phyloP scores from a whole-genome alignment of 1,139 yeast species.

The Scheffersomyces titani region DNA sequence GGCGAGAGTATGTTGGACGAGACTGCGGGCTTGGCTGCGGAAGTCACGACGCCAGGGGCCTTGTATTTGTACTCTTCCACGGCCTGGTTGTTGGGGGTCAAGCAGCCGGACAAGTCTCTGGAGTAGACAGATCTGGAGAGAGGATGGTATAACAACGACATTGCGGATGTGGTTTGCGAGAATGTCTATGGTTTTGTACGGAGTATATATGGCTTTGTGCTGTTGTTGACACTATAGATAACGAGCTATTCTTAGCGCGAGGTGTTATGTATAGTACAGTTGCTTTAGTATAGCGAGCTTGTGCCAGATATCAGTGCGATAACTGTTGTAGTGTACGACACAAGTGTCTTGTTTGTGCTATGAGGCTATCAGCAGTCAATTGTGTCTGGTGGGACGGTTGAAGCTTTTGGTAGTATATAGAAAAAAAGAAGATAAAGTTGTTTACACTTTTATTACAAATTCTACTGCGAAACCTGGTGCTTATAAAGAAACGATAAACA shows the following conservation, averaged over 20 bases:
- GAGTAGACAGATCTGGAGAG: constrained; percentile 28
- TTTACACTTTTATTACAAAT: neutral
- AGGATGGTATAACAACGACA: constrained; percentile 40
- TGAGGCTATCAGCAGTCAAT: neutral
- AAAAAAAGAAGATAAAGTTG: neutral
- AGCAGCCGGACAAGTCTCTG: constrained; percentile 37
- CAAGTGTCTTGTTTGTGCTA: neutral
- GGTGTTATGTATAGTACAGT: neutral
- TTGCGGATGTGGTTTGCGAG: constrained; percentile 7
- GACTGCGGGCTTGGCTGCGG: neutral
- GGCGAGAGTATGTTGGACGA: constrained; percentile 53
- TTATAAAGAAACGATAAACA: neutral
- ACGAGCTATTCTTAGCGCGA: neutral
- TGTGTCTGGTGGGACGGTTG: constrained; percentile 1
- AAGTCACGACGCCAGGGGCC: neutral
- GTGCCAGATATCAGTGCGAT: neutral
- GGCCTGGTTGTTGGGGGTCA: constrained; percentile 34
- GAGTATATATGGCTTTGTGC: neutral
- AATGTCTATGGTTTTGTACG: neutral
- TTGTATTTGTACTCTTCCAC: constrained; percentile 2
- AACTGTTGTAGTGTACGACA: neutral
- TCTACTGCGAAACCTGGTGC: neutral
- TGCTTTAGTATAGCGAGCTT: neutral
- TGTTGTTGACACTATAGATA: neutral
- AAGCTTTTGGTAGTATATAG: neutral